Percentiles rank a stretch among this genome's conserved stretches.
phyloP scores from a whole-genome alignment of 495 filamentous ascomycete genomes.

The Xylaria grammica region DNA sequence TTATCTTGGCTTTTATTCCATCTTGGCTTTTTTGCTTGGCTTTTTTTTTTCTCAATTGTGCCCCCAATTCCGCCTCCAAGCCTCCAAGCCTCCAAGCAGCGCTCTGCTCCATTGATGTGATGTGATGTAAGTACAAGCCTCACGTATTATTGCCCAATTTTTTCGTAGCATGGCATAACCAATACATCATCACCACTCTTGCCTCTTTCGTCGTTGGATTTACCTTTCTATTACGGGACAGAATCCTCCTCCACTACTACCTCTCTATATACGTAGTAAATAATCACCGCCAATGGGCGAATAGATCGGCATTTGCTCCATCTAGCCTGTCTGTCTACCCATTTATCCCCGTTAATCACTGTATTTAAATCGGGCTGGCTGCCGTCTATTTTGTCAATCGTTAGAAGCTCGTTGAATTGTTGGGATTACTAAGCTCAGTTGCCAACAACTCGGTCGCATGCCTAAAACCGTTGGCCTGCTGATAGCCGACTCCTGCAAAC shows the following conservation, averaged over 20 bases:
- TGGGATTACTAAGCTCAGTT: not conserved
- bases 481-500: no score
- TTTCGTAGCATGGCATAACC: constrained; percentile 4
- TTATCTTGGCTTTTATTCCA: constrained; percentile 23
- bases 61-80: no score
- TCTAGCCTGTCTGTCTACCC: no score
- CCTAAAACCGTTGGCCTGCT: not conserved
- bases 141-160: constrained; percentile 12
- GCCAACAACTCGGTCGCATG: not conserved
- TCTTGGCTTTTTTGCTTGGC: constrained; percentile 22
- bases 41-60: not conserved
- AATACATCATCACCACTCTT: not conserved
- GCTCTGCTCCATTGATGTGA: no score
- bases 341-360: no score
- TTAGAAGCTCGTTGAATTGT: not conserved
- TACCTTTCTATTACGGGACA: not conserved
- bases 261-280: not conserved
- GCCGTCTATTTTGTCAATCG: not conserved
- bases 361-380: not conserved
- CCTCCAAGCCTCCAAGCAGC: no score
- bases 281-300: no score
- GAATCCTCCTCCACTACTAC: not conserved
- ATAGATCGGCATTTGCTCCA: no score
- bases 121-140: no score
- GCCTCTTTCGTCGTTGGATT: not conserved